phyloP scores from a whole-genome alignment of 2,329 filamentous ascomycete genomes.

The Colletotrichum graminicola region DNA sequence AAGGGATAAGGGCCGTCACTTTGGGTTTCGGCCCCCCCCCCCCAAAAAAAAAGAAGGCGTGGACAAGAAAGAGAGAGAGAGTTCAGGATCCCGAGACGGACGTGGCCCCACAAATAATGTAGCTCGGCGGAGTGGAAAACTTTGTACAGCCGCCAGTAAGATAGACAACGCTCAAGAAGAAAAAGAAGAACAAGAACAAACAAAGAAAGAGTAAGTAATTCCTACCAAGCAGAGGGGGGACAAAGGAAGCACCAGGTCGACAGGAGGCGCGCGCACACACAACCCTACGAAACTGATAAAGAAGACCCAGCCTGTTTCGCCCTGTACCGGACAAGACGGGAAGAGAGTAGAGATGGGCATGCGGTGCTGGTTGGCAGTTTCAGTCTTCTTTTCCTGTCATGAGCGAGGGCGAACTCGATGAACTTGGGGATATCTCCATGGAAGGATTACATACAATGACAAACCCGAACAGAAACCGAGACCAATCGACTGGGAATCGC shows the following conservation, averaged over 20 bases:
- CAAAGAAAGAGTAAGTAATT: too few species aligned
- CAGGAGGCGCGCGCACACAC: background rate
- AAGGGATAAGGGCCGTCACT: background rate
- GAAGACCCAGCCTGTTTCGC: background rate
- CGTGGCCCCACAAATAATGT: too few species aligned
- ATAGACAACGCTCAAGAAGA: too few species aligned
- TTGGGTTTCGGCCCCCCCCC: background rate
- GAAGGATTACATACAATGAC: background rate
- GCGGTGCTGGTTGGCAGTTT: background rate
- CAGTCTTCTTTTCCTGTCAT: background rate
- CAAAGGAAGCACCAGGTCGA: background rate
- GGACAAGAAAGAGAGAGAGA: background rate
- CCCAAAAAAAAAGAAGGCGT: too few species aligned
- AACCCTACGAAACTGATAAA: background rate
- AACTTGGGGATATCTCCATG: background rate
- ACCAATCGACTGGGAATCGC: background rate
- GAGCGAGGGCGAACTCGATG: background rate
- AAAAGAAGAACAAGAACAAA: too few species aligned
- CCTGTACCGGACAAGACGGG: background rate
- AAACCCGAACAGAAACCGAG: background rate
- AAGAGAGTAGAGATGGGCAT: background rate
- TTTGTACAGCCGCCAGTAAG: background rate
- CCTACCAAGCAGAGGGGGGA: too few species aligned
- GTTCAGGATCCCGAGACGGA: background rate
- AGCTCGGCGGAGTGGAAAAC: background rate